Evolutionary conservation across 129 eudicot genomes (phyloP).

Genomic region (Escallonia herrerae): DNA sequence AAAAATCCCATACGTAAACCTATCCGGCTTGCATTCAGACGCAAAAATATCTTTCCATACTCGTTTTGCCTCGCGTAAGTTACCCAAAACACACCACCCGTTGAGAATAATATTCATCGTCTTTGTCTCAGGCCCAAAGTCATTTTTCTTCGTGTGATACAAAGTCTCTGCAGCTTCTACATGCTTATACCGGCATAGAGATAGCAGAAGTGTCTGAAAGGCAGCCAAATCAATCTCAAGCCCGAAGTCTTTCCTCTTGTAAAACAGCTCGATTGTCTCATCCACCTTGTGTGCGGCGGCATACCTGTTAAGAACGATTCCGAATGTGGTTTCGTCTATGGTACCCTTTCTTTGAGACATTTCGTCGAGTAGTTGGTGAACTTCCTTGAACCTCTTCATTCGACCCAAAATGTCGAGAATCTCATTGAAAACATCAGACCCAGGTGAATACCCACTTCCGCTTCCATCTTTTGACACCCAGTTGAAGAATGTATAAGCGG

Average conservation of each 20-base stretch:
- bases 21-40: constrained; percentile 54
- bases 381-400: constrained; percentile 48
- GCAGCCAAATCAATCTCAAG: constrained; percentile 52
- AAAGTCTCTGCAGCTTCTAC: constrained; percentile 78
- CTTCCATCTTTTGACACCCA: constrained; percentile 37
- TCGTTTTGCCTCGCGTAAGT: constrained; percentile 63
- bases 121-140: constrained; percentile 50
- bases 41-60: constrained; percentile 73
- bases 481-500: constrained; percentile 60
- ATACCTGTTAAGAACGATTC: constrained; percentile 47
- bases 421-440: constrained; percentile 47
- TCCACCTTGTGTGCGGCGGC: constrained; percentile 74
- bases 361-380: constrained; percentile 72
- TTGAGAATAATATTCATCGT: constrained; percentile 71
- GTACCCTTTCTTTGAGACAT: constrained; percentile 51
- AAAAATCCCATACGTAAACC: constrained; percentile 59
- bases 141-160: constrained; percentile 44
- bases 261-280: constrained; percentile 52
- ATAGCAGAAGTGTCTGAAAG: constrained; percentile 64
- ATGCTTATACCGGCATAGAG: constrained; percentile 77
- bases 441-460: constrained; percentile 35
- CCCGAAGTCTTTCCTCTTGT: constrained; percentile 54
- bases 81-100: constrained; percentile 84
- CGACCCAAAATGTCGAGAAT: constrained; percentile 65
- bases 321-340: constrained; percentile 55